A percentile compares a stretch with the other conserved stretches of the same genome.
phyloP scores from a whole-genome alignment of 208 protist species.

The Crithidia bombi region DNA sequence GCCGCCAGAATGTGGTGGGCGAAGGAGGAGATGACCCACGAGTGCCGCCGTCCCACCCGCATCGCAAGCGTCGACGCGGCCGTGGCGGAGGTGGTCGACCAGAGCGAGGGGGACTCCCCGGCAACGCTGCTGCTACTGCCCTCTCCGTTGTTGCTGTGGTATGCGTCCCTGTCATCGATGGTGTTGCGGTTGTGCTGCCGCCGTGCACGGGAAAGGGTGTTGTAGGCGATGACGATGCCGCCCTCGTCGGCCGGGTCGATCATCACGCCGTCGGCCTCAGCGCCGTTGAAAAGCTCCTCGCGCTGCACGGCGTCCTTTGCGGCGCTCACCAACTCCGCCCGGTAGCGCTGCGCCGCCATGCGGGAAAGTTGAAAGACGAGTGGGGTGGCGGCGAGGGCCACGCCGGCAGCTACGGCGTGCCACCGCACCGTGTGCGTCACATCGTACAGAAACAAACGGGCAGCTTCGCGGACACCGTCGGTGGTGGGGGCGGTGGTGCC shows the following conservation, averaged over 20 bases:
- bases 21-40: conserved; percentile 25
- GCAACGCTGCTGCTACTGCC: no score
- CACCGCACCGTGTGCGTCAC: conserved; percentile 37
- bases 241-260: conserved; percentile 20
- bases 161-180: neutral
- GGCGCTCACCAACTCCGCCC: conserved; percentile 35
- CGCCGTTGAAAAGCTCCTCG: conserved; percentile 20
- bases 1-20: conserved; percentile 25
- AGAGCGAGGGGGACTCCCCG: neutral
- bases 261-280: conserved; percentile 22
- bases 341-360: conserved; percentile 26
- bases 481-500: conserved; percentile 6
- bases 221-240: conserved; percentile 28
- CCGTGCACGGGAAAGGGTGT: neutral
- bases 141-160: neutral
- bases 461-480: conserved; percentile 6
- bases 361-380: conserved; percentile 40
- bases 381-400: conserved; percentile 42
- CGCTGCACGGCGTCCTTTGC: conserved; percentile 31
- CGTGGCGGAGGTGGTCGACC: neutral
- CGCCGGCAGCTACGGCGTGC: conserved; percentile 34
- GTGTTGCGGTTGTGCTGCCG: neutral
- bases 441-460: conserved; percentile 23
- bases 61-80: conserved; percentile 6
- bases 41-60: conserved; percentile 14